Evolutionary conservation across 2,329 filamentous ascomycete species (phyloP).

Genomic region (Trichoderma oligosporum): DNA sequence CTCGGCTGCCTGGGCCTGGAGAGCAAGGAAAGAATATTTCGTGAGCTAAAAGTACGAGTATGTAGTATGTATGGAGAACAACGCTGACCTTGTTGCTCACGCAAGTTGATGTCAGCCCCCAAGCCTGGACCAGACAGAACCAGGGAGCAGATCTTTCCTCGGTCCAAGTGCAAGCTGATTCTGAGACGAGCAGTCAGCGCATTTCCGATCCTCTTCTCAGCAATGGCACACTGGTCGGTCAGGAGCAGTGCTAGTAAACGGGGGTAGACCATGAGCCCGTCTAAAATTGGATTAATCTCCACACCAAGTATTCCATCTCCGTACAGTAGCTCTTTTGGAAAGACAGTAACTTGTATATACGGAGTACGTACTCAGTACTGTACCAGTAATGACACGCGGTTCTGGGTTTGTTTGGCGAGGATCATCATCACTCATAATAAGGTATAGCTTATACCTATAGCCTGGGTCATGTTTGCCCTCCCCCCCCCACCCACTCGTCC

Average conservation of each 20-base stretch:
- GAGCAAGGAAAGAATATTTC: neutral
- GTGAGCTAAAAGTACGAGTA: no score
- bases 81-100: neutral
- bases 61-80: neutral
- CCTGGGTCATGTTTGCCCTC: neutral
- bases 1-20: slow-evolving; percentile 9
- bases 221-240: slow-evolving; percentile 1
- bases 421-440: neutral
- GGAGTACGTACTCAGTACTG: no score
- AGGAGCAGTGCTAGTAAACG: neutral
- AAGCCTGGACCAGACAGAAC: no score
- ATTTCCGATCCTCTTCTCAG: slow-evolving; percentile 10
- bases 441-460: neutral
- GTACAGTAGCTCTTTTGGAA: no score
- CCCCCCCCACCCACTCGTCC: neutral
- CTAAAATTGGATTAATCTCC: slow-evolving; percentile 20
- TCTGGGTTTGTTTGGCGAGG: neutral
- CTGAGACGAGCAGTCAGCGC: slow-evolving; percentile 14
- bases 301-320: neutral
- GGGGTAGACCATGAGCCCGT: slow-evolving; percentile 10
- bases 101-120: slow-evolving; percentile 7
- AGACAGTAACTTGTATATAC: no score
- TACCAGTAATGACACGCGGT: neutral
- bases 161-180: slow-evolving; percentile 5
- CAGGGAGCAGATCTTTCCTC: slow-evolving; percentile 11